Base-by-base conservation (phyloP, 495 filamentous ascomycete genomes). In the Poronia punctata region DNA sequence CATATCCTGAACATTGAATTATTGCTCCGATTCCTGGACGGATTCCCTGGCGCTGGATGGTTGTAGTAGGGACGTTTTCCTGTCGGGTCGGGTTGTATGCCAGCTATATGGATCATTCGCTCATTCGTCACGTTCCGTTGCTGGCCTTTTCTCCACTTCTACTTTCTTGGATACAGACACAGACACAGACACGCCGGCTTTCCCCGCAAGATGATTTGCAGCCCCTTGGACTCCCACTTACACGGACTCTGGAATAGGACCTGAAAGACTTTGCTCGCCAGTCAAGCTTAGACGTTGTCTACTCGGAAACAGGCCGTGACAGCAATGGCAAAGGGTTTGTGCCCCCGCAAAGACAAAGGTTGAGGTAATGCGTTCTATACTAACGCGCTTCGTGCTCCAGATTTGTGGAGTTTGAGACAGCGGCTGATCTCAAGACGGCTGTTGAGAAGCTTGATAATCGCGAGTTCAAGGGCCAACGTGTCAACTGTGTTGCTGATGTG, bases 201-300 rank as follows among this genome's bases (percentile, higher is more conserved):
- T 53, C 18, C 68, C 63, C 51, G 70, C 65, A 40, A 15, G n/a
- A 49, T 53, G 39, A 52, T 49, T 45, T 46, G 45, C 47, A 48
- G 39, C 59, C 60, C 64, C 68, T 59, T 46, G 67, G 66, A 66
- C 60, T 50, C 54, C 68, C 54, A 73, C 67, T 71, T 71, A 73
- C 68, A 66, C 62, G 64, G 65, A 63, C 51, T 72, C 70, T 71
- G 68, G 68, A 62, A 59, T 85, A 99, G 92, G 93, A 99, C 64
- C 78, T 99, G 28, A 99, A 99, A 86, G 92, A 99, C 65, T 99
- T 97, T 62, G 93, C 92, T 43, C 90, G 92, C 57, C 85, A 89
- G 60, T 93, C 89, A 66, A 87, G 88, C 58, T 78, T 93, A 63
- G 93, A 97, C 62, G 92, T 99, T 50, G 92, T 99, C 45, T 99